Percentiles rank a stretch among this genome's conserved stretches.
phyloP scores from a whole-genome alignment of 805 yeast genomes.

The Wickerhamomyces hampshirensis region DNA sequence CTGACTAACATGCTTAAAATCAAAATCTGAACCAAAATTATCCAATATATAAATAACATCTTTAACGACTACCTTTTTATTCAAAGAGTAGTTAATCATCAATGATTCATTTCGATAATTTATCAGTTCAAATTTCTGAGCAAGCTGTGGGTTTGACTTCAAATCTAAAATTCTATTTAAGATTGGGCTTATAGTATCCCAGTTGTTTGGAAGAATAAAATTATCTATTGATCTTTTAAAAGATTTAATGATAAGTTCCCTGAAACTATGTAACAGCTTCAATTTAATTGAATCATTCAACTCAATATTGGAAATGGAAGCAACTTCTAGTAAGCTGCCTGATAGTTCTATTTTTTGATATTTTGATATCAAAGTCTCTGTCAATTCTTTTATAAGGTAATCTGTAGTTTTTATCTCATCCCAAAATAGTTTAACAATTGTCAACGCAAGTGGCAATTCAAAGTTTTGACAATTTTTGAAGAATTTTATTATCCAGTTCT shows the following conservation, averaged over 20 bases:
- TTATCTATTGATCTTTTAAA: constrained; percentile 40
- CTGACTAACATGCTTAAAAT: constrained; percentile 30
- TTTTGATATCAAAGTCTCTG: constrained; percentile 52
- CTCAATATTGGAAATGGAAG: constrained; percentile 31
- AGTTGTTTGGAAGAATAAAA: constrained; percentile 58
- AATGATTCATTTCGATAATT: constrained; percentile 69
- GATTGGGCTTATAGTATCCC: constrained; percentile 49
- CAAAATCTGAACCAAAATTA: constrained; percentile 27
- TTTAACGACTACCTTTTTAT: constrained; percentile 16
- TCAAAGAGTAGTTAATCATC: constrained; percentile 41
- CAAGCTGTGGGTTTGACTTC: constrained; percentile 25
- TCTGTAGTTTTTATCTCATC: constrained; percentile 51
- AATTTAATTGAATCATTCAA: constrained; percentile 28
- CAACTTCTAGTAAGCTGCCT: constrained; percentile 31
- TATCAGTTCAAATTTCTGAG: constrained; percentile 52
- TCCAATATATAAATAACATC: constrained; percentile 35
- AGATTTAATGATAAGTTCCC: constrained; percentile 25
- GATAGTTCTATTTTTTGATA: constrained; percentile 33
- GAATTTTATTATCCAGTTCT: constrained; percentile 58
- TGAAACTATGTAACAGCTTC: constrained; percentile 23
- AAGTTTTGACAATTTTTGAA: constrained; percentile 37
- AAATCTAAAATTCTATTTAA: constrained; percentile 38
- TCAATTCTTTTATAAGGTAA: constrained; percentile 56
- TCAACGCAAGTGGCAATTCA: constrained; percentile 42
- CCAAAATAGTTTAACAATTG: constrained; percentile 70